A percentile compares a stretch with the other conserved stretches of the same genome.
Evolutionary conservation across 768 basidiomycete genomes (phyloP).

Genomic region (Suillus weaverae): DNA sequence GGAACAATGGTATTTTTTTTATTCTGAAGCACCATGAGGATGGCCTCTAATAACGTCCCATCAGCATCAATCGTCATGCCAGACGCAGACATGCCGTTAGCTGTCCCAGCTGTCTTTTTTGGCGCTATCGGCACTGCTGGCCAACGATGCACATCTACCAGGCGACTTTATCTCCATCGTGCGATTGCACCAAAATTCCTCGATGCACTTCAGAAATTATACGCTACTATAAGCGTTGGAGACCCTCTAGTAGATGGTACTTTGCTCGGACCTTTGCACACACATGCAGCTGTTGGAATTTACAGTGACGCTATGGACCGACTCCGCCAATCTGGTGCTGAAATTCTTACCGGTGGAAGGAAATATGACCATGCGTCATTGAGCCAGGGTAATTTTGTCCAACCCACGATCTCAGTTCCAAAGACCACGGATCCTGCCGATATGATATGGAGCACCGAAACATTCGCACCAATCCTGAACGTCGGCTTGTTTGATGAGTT

Average conservation of each 20-base stretch:
- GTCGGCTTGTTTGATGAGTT: constrained; percentile 85
- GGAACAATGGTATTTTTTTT: constrained; percentile 77
- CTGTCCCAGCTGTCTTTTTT: constrained; percentile 89
- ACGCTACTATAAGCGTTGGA: constrained; percentile 72
- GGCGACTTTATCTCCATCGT: constrained; percentile 86
- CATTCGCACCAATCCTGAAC: constrained; percentile 87
- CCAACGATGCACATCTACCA: constrained; percentile 86
- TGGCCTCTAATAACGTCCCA: constrained; percentile 19
- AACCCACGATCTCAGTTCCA: constrained; percentile 81
- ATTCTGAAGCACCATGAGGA: constrained; percentile 20
- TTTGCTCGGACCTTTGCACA: constrained; percentile 87
- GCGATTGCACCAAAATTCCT: constrained; percentile 77
- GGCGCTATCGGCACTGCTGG: constrained; percentile 85
- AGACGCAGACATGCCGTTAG: constrained; percentile 89
- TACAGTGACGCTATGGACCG: constrained; percentile 63
- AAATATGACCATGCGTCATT: constrained; percentile 52
- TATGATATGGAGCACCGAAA: constrained; percentile 74
- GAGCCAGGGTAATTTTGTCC: constrained; percentile 79
- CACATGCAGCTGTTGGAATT: constrained; percentile 59
- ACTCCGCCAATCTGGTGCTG: constrained; percentile 64
- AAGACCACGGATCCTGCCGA: constrained; percentile 52
- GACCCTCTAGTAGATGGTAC: constrained; percentile 78
- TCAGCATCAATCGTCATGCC: constrained; percentile 89
- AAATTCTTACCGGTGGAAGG: constrained; percentile 74
- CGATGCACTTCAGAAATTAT: constrained; percentile 68